Evolutionary conservation across 306 rosid genomes (phyloP), one percentile per base, ranked within the genome.

Genomic region (Astragalus glycyphyllos): DNA sequence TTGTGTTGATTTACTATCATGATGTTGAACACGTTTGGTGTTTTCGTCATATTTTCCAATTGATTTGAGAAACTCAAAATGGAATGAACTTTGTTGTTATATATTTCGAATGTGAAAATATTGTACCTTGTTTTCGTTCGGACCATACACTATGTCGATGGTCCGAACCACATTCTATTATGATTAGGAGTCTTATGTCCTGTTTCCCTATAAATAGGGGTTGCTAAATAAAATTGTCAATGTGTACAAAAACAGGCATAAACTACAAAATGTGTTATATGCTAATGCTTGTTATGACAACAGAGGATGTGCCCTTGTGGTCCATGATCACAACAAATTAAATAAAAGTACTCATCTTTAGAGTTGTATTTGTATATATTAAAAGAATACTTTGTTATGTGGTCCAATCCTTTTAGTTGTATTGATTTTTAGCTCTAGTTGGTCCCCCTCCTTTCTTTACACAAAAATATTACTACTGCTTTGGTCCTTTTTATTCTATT

Each of bases 241-340:
- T 9, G 12, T 31, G 15, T 8, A 65, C 76, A 60, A 77, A 65
- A 81, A 59, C 13, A 48, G 77, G 71, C 78, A 76, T 66, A 53
- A 60, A 60, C 58, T 44, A 59, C 37, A 67, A 54, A 37, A 72
- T 60, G 49, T 69, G 68, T 29, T 56, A 60, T 57, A 41, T 76
- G n/a, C n/a, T n/a, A n/a, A n/a, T n/a, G 35, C 69, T 75, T 53
- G 63, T 76, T 81, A 71, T 70, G 71, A 57, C 65, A 55, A 70
- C 54, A 57, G 15, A 58, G 75, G 31, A 68, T 60, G 68, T 81
- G 76, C 72, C 42, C 42, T 53, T 59, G 84, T 73, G 84, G 84
- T 81, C 82, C 84, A 41, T 42, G 51, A 58, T 37, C 53, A 63
- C 35, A 58, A 46, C 26, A 50, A 67, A 57, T 70, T n/a, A 34